Evolutionary conservation across 768 basidiomycete species (phyloP), one percentile per base, ranked within the genome.

Genomic region (Polyporus arcularius): DNA sequence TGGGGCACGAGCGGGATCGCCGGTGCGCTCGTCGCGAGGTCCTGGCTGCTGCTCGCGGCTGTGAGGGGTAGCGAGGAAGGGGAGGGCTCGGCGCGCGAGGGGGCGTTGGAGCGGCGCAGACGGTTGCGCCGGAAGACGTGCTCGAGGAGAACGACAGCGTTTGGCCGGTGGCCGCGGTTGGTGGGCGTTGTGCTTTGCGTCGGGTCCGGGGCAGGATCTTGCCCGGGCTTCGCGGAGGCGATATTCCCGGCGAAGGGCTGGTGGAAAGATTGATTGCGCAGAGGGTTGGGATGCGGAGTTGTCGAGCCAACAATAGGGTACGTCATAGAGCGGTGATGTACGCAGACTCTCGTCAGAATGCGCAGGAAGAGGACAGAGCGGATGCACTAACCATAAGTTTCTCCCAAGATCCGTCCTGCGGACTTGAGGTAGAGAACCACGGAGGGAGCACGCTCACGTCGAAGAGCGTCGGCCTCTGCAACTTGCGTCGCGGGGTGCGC

Each of bases 391-490:
- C 85, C 76, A 78, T 79, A 64, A 84, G 78, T 4, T 78, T 68
- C n/a, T 72, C 72, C 85, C 85, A 86, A 40, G 64, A 67, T 26
- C 67, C 70, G 39, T 74, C 76, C 35, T 65, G 72, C 40, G 69
- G 70, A 55, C 21, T 59, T 9, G 61, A 49, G 1, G 62, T 58
- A 7, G 62, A 58, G 53, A 63, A 63, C 38, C 40, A 55, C 35
- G 62, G 62, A 3, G 70, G 55, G 3, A 65, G 67, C 12, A 85
- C 69, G 73, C 78, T 80, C 0, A 75, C 71, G 55, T 85, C 80
- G 73, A 76, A 78, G 14, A 88, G 65, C 65, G 75, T 80, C 1
- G 87, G 87, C 59, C 78, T 80, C 52, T 77, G 71, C 16, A 76
- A 74, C 30, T 74, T 77, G 60, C 73, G 74, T 18, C 74, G 75